Base-by-base conservation (phyloP, 73 alveolate genomes). In the Strombidium stylifer region DNA sequence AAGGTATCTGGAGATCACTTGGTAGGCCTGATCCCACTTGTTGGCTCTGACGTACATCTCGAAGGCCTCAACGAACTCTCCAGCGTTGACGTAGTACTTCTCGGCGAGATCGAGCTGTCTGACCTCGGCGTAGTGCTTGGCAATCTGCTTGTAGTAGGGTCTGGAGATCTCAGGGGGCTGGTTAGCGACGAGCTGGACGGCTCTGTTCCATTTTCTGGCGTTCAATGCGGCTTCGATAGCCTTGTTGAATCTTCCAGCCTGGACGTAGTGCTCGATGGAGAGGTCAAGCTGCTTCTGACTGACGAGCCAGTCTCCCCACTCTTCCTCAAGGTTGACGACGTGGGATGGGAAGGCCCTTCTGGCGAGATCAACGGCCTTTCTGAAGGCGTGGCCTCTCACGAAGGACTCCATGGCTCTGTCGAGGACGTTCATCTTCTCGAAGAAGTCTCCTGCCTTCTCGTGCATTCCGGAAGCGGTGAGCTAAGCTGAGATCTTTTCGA, bases 151-250 rank as follows among this genome's bases (percentile, higher is more conserved):
- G 83, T 94, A 97, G 86, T 86, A 94, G 44, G 99, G 99, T 49
- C 98, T 92, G 14, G 98, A 94, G 50, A 94, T 92, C 68, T 93
- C 98, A 41, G 98, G 98, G 21, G 94, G 93, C 66, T 97, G 96
- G 45, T 92, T 89, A 32, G 92, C 91, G 52, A 96, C 85, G 15
- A 85, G 66, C 84, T 92, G 88, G 6, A 94, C 91, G 14, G 99
- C 99, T 56, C 91, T 89, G 68, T 93, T 89, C 99, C 99, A 94
- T 66, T 92, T 92, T 77, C 98, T 79, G 14, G 99, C 97, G 46
- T 81, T 90, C 65, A 97, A 96, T 31, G 99, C 96, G 20, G 99
- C 99, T 76, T 97, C 99, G 45, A 97, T 96, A 24, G 99, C 99
- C 72, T 96, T 97, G 64, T 80, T 89, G 82, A 83, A 88, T 8